Percentiles rank a stretch among this genome's conserved stretches.
phyloP scores from a whole-genome alignment of 371 early-diverging fungal species.

The Mortierella sp. region DNA sequence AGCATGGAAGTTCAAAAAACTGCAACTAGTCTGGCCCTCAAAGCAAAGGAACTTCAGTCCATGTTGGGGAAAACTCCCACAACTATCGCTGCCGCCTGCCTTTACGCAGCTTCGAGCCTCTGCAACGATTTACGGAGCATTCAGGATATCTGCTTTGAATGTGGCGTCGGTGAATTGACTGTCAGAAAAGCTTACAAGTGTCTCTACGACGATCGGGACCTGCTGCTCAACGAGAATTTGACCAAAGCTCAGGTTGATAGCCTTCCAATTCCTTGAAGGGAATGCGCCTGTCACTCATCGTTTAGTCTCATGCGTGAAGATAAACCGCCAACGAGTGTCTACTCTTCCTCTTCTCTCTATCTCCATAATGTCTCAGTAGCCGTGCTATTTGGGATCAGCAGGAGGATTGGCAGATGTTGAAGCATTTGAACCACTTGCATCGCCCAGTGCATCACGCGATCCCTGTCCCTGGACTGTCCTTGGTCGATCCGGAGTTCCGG shows the following conservation, averaged over 20 bases:
- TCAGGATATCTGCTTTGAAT: conserved; percentile 80
- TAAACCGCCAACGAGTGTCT: no score
- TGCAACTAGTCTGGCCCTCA: conserved; percentile 75
- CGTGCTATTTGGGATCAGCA: no score
- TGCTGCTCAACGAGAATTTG: conserved; percentile 59
- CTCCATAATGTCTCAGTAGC: no score
- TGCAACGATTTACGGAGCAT: conserved; percentile 73
- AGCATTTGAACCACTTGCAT: no score
- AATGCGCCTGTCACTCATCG: no score
- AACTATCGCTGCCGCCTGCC: conserved; percentile 90
- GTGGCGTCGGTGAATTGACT: conserved; percentile 91
- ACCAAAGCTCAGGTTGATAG: conserved; percentile 15
- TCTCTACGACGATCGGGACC: conserved; percentile 67
- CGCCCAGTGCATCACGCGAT: neutral
- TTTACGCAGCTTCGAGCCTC: conserved; percentile 84
- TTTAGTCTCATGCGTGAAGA: no score
- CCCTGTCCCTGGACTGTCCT: conserved; percentile 26
- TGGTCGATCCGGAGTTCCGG: neutral
- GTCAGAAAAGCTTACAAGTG: conserved; percentile 85
- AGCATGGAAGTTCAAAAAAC: conserved; percentile 77
- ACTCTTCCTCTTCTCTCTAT: no score
- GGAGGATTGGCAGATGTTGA: no score
- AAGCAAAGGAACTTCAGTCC: conserved; percentile 79
- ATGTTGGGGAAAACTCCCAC: conserved; percentile 92
- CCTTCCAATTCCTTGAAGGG: conserved; percentile 18